Percentiles rank a stretch among this genome's conserved stretches.
Conservation (phyloP, 169 alveolate genomes). For the Cryptosporidium parvum region DNA sequence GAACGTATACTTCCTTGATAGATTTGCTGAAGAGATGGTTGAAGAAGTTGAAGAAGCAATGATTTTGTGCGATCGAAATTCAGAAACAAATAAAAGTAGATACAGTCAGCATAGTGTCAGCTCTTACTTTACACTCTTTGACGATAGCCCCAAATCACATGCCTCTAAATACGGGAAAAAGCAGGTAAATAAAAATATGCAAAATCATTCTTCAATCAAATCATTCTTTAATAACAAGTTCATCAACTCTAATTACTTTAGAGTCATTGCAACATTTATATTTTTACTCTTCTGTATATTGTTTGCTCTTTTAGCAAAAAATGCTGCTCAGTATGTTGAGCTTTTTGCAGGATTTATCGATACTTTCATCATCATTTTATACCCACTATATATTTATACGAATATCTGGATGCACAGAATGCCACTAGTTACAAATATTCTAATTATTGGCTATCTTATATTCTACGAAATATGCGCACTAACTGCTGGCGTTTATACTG, state of each 20-base stretch:
- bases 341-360: conserved; percentile 73
- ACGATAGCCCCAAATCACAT: background rate
- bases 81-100: background rate
- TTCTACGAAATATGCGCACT: conserved; percentile 39
- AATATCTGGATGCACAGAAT: conserved; percentile 54
- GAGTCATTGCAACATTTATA: conserved; percentile 9
- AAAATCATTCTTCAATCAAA: background rate
- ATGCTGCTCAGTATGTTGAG: conserved; percentile 72
- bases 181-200: background rate
- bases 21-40: conserved; percentile 25
- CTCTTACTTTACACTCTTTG: conserved; percentile 59
- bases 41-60: conserved; percentile 64
- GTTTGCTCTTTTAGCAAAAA: conserved; percentile 53
- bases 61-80: conserved; percentile 14
- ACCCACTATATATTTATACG: conserved; percentile 51
- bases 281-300: conserved; percentile 43
- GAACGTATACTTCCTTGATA: conserved; percentile 39
- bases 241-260: conserved; percentile 22
- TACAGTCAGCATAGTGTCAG: conserved; percentile 68
- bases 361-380: conserved; percentile 38
- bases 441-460: conserved; percentile 39
- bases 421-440: background rate
- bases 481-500: conserved; percentile 51
- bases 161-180: background rate
- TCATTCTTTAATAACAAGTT: background rate